Evolutionary conservation across 2,329 filamentous ascomycete species (phyloP), one percentile per base, ranked within the genome.

Genomic region (Massarina eburnea): DNA sequence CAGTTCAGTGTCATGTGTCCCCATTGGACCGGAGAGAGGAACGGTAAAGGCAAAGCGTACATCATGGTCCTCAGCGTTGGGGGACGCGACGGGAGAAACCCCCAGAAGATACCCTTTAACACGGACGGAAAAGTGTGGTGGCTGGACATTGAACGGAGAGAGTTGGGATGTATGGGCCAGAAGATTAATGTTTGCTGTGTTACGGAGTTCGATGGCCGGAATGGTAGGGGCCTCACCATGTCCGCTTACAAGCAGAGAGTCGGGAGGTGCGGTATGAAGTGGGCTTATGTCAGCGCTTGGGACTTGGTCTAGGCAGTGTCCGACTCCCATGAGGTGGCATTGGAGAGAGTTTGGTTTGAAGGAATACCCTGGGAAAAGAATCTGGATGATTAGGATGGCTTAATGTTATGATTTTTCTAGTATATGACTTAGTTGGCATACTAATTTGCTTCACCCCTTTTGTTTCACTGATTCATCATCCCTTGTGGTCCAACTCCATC

Each of bases 61-160:
- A 73, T 91, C 35, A 83, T 92, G 60, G 72, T 94, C 14, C 73
- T 96, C 15, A 78, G 79, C 44, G 79, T 89, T 21, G 76, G 62
- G 2, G 67, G 67, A 9, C 36, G 84, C 20, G 86, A 90, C 55
- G 88, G 88, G 0, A 74, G 80, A 7, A 81, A 85, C 40, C 80
- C 86, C 8, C 83, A 91, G 34, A 78, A 82, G 43, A 71, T 92
- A 1, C 82, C 88, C 0, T 81, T 96, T 43, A 59, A 72, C 9
- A 86, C 82, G n/a, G 87, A 92, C 48, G 88, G 87, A 12, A 86
- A 80, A 61, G 84, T 85, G 71, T 95, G 87, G 82, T 95, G 89
- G 83, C 71, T 83, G 1, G 92, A 96, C 69, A 80, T 96, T 7
- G 46, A 59, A 27, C 55, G 70, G 4, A 37, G 49, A 8, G 83